Percentiles rank a stretch among this genome's conserved stretches.
These are phyloP conservation scores for Phaffia rhodozyma DNA, from an alignment of 1,284 basidiomycete species.

Conservation along the genomic window DNA sequence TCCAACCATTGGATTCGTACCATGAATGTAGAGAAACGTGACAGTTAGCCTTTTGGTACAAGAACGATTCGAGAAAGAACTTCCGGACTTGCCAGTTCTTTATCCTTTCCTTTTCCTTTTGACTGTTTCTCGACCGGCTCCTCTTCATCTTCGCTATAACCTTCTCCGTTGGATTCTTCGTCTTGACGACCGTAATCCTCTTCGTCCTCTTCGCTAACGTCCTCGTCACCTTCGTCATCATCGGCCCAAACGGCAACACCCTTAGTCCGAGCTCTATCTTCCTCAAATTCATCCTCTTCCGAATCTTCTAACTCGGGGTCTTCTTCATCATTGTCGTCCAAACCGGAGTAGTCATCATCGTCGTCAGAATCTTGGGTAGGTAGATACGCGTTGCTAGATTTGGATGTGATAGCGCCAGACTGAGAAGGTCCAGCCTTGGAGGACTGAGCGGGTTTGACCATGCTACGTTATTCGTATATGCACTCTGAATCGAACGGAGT, in stretches of 20 bases:
- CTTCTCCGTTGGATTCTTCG: conserved; percentile 20
- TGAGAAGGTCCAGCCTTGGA: too few species aligned
- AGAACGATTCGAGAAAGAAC: not conserved
- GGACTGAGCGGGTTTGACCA: too few species aligned
- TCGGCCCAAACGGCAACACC: conserved; percentile 20
- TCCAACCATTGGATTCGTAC: too few species aligned
- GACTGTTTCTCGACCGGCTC: conserved; percentile 18
- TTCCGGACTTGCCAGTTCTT: conserved; percentile 5
- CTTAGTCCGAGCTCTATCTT: conserved; percentile 22
- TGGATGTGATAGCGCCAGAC: too few species aligned
- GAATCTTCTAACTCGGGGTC: not conserved
- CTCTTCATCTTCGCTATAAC: conserved; percentile 20
- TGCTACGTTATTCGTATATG: too few species aligned
- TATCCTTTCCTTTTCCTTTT: conserved; percentile 11
- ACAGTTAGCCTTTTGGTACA: too few species aligned
- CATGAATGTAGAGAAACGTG: not conserved
- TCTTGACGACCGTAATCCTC: conserved; percentile 19
- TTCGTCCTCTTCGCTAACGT: conserved; percentile 17
- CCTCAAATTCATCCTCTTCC: conserved; percentile 24
- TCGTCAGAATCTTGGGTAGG: conserved; percentile 18
- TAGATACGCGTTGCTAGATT: too few species aligned
- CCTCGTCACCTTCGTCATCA: conserved; percentile 20
- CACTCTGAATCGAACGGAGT: too few species aligned
- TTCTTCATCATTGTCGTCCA: conserved; percentile 8
- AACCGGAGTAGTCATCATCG: conserved; percentile 2